These are phyloP conservation scores for Sclerotinia nivalis DNA, from an alignment of 2,329 filamentous ascomycete species.

Conservation along the genomic window DNA sequence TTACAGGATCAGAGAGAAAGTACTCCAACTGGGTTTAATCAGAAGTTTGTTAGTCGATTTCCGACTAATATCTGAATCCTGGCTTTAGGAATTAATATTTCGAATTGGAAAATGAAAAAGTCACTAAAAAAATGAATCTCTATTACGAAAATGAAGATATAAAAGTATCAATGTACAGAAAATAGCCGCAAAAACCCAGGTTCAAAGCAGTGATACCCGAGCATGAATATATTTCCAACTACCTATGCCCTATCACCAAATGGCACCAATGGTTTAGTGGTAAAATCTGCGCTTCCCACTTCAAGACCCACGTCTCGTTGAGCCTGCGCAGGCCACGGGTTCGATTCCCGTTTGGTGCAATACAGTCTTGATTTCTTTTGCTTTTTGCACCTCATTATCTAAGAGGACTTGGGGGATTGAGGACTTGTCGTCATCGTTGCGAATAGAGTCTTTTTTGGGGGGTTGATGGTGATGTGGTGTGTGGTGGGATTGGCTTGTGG, in stretches of 20 bases:
- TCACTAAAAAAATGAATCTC: too few species aligned
- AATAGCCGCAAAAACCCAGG: too few species aligned
- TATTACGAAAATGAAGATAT: too few species aligned
- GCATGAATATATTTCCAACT: neutral
- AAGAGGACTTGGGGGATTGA: neutral
- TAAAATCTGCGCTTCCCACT: conserved; percentile 17
- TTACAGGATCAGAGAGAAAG: neutral
- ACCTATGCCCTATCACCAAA: accelerated
- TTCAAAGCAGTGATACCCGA: neutral
- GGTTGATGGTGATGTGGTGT: neutral
- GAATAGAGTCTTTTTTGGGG: neutral
- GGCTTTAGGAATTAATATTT: neutral
- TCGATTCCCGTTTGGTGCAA: conserved; percentile 14
- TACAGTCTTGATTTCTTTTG: accelerated
- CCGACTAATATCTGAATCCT: neutral
- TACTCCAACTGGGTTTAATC: neutral
- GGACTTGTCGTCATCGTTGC: neutral
- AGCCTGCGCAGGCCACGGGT: conserved; percentile 6
- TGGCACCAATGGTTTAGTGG: conserved; percentile 14
- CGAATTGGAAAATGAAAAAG: neutral
- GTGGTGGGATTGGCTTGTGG: neutral
- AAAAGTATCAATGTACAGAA: neutral
- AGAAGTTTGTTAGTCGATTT: neutral
- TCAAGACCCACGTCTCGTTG: neutral
- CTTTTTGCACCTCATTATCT: neutral